Evolutionary conservation across 2,329 filamentous ascomycete genomes (phyloP).

Genomic region (Passalora sequoiae): DNA sequence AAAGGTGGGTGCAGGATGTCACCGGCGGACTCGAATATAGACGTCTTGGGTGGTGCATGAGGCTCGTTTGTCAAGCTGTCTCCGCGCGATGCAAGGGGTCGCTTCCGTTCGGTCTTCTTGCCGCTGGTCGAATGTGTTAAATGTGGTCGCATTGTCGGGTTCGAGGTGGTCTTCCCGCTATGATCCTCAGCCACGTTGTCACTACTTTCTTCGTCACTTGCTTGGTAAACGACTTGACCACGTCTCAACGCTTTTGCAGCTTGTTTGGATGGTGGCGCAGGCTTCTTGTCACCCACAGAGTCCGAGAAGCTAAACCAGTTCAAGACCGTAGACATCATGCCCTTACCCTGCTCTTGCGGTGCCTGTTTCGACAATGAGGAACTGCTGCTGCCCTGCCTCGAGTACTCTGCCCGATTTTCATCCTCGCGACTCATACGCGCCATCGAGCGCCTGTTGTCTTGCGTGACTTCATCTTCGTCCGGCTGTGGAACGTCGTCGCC

Average conservation of each 20-base stretch:
- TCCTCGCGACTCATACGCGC: constrained; percentile 40
- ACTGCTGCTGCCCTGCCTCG: constrained; percentile 35
- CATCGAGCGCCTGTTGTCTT: constrained; percentile 47
- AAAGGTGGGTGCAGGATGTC: constrained; percentile 88
- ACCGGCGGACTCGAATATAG: constrained; percentile 89
- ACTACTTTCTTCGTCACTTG: constrained; percentile 30
- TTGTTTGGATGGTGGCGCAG: constrained; percentile 30
- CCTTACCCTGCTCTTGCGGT: constrained; percentile 28
- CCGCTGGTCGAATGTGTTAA: constrained; percentile 17
- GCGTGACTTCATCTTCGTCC: constrained; percentile 57
- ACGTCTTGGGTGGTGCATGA: constrained; percentile 75
- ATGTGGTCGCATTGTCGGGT: constrained; percentile 32
- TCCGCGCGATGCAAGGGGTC: constrained; percentile 45
- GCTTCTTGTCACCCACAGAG: constrained; percentile 56
- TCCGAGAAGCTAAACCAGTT: constrained; percentile 76
- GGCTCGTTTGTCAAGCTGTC: constrained; percentile 46
- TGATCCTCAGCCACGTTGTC: constrained; percentile 20
- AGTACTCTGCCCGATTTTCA: constrained; percentile 34
- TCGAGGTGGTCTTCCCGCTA: constrained; percentile 23
- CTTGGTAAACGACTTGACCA: constrained; percentile 64
- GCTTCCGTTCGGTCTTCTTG: constrained; percentile 31
- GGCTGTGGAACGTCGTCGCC: constrained; percentile 61
- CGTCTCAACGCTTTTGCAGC: constrained; percentile 41
- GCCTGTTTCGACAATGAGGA: constrained; percentile 7
- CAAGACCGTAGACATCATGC: constrained; percentile 50